Evolutionary conservation across 176 grass and related monocot species (phyloP).

Genomic region (Juncus effusus): DNA sequence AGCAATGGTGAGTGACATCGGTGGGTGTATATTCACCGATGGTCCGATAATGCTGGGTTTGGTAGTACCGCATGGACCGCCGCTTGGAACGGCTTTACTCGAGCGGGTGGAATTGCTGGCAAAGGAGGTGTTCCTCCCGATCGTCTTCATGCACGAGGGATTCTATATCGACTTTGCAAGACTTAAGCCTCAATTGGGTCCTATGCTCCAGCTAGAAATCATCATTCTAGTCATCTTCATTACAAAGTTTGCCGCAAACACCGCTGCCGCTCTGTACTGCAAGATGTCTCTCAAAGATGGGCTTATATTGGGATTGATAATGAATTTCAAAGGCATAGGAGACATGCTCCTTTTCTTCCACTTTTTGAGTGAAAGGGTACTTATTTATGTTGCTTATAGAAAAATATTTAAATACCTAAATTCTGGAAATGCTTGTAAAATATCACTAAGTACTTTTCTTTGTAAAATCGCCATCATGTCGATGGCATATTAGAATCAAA

Average conservation of each 20-base stretch:
- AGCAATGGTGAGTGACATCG: slow-evolving; percentile 12
- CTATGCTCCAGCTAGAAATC: neutral
- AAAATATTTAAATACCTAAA: too few relatives aligned
- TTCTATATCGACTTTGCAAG: slow-evolving; percentile 5
- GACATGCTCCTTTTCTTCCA: slow-evolving; percentile 5
- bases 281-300: neutral
- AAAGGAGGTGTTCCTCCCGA: slow-evolving; percentile 18
- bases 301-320: slow-evolving; percentile 27
- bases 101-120: slow-evolving; percentile 15
- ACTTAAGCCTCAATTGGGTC: neutral
- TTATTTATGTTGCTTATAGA: too few relatives aligned
- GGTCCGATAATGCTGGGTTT: slow-evolving; percentile 30
- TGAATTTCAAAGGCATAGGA: slow-evolving; percentile 33
- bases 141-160: slow-evolving; percentile 19
- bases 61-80: slow-evolving; percentile 22
- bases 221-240: neutral
- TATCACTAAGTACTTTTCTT: too few relatives aligned
- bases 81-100: slow-evolving; percentile 15
- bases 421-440: too few relatives aligned
- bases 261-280: slow-evolving; percentile 12
- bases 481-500: neutral
- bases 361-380: neutral
- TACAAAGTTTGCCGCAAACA: slow-evolving; percentile 1
- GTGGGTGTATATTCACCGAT: neutral
- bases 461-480: too few relatives aligned